Evolutionary conservation across 208 protist species (phyloP).

Genomic region (Crithidia mellificae): DNA sequence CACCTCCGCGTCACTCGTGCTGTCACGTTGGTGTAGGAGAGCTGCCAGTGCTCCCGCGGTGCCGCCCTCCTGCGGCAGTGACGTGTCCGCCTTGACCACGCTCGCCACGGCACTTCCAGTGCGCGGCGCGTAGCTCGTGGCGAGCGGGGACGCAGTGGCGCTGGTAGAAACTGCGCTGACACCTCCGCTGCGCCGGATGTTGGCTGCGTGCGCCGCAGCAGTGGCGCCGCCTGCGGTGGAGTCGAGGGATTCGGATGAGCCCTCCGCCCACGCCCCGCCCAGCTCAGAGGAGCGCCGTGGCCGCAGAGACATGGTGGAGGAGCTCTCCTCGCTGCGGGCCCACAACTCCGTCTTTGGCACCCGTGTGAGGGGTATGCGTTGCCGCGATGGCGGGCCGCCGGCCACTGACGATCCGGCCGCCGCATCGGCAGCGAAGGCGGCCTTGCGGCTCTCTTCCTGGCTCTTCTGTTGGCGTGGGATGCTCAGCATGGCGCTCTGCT

Average conservation of each 20-base stretch:
- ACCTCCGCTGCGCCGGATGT: not conserved
- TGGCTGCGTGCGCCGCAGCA: not conserved
- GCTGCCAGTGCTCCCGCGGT: slow-evolving; percentile 7
- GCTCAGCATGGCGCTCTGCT: slow-evolving; percentile 14
- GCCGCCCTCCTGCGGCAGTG: not conserved
- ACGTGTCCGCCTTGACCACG: not conserved
- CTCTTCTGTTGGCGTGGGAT: slow-evolving; percentile 2
- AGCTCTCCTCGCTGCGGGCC: slow-evolving; percentile 4
- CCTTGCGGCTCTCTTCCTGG: not conserved
- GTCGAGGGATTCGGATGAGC: slow-evolving; percentile 13
- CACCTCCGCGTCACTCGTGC: not conserved
- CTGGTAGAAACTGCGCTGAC: not conserved
- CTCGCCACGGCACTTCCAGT: not conserved
- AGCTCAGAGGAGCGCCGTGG: not conserved
- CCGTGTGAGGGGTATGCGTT: slow-evolving; percentile 31
- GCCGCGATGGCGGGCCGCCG: not conserved
- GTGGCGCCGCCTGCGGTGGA: not conserved
- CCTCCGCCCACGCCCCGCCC: slow-evolving; percentile 7
- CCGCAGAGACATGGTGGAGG: not conserved
- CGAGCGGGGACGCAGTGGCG: not conserved
- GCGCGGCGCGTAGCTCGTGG: slow-evolving; percentile 18
- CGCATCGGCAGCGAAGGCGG: too few relatives aligned
- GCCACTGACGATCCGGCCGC: not conserved
- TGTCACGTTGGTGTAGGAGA: slow-evolving; percentile 1
- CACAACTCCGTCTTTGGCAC: slow-evolving; percentile 28